Evolutionary conservation across 2,329 filamentous ascomycete genomes (phyloP), one percentile per base, ranked within the genome.

Genomic region (Sarocladium kiliense): DNA sequence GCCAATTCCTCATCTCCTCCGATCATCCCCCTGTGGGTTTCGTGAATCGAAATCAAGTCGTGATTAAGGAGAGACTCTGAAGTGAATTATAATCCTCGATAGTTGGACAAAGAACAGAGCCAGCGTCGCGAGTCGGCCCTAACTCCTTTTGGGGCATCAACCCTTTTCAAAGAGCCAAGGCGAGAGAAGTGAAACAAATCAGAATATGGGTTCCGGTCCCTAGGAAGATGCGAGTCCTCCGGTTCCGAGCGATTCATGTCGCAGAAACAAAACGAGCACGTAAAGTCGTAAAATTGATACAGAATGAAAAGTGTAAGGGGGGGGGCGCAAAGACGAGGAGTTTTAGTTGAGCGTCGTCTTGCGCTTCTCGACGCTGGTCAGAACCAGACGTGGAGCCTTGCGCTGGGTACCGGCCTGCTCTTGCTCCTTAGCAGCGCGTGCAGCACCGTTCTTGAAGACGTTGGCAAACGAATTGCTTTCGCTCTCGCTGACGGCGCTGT

Each of bases 361-460:
- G 71, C 91, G 88, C 83, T 96, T 96, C 77, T 96, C 91, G 59
- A 86, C 88, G 69, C 86, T 92, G 62, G 89, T 92, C 62, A 97
- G 81, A 62, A 97, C 88, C 67, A 96, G 84, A 79, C 91, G 87
- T 54, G 91, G 88, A 63, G 88, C 88, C 77, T 87, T 92, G 73
- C 91, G 89, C 72, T 90, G 85, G 57, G 80, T 78, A 60, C 82
- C 79, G 53, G 73, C 71, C 41, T 74, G 75, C 63, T 84, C 78
- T 59, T 81, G 72, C 18, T 53, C 50, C 23, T 53, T 53, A 36
- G 65, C 71, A 27, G 36, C 44, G 66, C 77, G 70, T 68, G 77
- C 71, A 63, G 74, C 68, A 58, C 76, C 77, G 55, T 83, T 80
- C 76, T 86, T 86, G 67, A 86, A 85, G 25, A 86, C 78, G 55